A percentile compares a stretch with the other conserved stretches of the same genome.
These are phyloP conservation scores for Lactifluus echinatus DNA, from an alignment of 768 basidiomycete species.

Conservation along the genomic window DNA sequence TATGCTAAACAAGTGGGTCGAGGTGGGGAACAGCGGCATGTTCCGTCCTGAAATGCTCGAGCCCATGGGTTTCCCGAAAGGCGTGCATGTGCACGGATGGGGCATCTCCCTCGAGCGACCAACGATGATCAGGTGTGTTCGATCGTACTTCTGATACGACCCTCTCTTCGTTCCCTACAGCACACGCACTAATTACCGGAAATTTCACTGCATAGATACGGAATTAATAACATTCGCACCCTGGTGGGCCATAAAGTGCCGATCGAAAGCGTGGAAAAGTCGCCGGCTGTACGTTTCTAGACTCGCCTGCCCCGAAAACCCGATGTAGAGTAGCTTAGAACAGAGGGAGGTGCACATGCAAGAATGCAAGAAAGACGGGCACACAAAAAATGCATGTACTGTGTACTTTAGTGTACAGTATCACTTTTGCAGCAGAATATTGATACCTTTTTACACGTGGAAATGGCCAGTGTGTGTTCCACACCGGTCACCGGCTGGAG, in stretches of 20 bases:
- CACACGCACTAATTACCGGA: neutral
- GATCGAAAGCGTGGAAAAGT: conserved; percentile 80
- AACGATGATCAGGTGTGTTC: conserved; percentile 89
- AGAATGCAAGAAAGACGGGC: no score
- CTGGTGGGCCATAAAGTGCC: conserved; percentile 96
- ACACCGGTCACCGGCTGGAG: no score
- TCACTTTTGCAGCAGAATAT: no score
- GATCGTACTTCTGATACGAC: neutral
- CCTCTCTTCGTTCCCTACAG: neutral
- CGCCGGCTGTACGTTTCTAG: conserved; percentile 84
- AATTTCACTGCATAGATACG: conserved; percentile 51
- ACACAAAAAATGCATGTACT: neutral
- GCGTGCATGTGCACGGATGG: conserved; percentile 96
- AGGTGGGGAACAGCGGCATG: conserved; percentile 98
- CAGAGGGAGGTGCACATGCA: neutral
- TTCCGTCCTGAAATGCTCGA: conserved; percentile 99
- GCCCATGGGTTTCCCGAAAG: conserved; percentile 96
- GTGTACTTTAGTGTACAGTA: no score
- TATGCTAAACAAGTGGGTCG: conserved; percentile 88
- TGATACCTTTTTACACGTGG: no score
- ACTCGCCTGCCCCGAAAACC: neutral
- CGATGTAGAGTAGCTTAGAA: no score
- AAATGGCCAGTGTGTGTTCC: no score
- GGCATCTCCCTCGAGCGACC: conserved; percentile 91
- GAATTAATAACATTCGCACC: conserved; percentile 94